Conservation (phyloP, 345 rosid species). For the Capsella bursapastoris region DNA sequence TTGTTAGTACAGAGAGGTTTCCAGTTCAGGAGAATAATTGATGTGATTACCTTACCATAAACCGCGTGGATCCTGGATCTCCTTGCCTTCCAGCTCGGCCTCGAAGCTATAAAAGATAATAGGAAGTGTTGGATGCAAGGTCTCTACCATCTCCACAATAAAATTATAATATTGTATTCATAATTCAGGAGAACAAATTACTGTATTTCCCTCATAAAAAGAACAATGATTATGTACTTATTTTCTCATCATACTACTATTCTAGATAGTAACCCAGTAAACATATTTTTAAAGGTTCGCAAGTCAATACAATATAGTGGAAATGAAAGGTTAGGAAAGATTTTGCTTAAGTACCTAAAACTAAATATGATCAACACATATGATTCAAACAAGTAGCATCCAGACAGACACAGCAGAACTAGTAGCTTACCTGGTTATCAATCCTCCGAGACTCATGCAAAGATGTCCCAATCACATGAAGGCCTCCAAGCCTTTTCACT, state of each 20-base stretch:
- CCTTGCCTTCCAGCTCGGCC: constrained; percentile 99
- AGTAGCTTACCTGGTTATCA: constrained; percentile 80
- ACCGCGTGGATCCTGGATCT: constrained; percentile 95
- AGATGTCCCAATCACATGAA: constrained; percentile 95
- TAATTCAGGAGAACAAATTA: background rate
- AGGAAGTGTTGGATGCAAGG: constrained; percentile 16
- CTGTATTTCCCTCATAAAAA: background rate
- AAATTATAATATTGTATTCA: background rate
- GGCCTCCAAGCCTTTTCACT: constrained; percentile 95
- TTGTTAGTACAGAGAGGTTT: constrained; percentile 20
- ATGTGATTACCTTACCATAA: constrained; percentile 85
- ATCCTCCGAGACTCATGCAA: constrained; percentile 96
- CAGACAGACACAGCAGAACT: constrained; percentile 11
- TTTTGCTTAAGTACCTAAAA: constrained; percentile 8
- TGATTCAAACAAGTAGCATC: constrained; percentile 12
- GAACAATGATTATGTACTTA: constrained; percentile 14
- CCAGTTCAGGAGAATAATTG: constrained; percentile 20
- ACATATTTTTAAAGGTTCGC: background rate
- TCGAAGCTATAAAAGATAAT: constrained; percentile 67
- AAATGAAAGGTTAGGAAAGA: background rate
- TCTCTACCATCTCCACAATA: constrained; percentile 14
- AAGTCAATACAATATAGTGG: background rate
- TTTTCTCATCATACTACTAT: constrained; percentile 17
- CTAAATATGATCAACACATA: background rate
- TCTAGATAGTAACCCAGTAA: constrained; percentile 20